Conservation (phyloP, 2,329 filamentous ascomycete species). For the Penicillium janthinellum region DNA sequence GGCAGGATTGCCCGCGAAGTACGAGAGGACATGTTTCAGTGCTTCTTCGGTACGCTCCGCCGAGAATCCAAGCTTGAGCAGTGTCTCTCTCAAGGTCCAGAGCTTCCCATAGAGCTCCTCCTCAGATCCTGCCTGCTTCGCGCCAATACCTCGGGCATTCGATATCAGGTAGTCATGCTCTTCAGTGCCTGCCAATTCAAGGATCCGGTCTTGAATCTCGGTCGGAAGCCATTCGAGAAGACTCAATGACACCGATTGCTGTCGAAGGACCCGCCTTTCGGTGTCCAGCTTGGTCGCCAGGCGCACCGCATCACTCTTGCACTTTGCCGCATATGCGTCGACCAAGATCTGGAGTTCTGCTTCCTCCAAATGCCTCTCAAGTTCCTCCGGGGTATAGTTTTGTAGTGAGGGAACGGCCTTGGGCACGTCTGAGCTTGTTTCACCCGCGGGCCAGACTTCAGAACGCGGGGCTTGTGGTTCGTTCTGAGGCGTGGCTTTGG, state of each 20-base stretch:
- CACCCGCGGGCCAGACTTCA: conserved; percentile 18
- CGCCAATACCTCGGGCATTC: conserved; percentile 27
- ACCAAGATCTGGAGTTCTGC: conserved; percentile 87
- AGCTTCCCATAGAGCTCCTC: conserved; percentile 78
- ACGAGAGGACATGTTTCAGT: conserved; percentile 67
- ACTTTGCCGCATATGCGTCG: conserved; percentile 79
- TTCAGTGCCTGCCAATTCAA: conserved; percentile 60
- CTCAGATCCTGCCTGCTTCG: conserved; percentile 58
- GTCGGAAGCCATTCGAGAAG: conserved; percentile 76
- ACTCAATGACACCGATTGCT: conserved; percentile 74
- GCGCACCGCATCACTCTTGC: conserved; percentile 74
- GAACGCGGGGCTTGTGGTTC: conserved; percentile 30
- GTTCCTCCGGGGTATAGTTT: conserved; percentile 77
- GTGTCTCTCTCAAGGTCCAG: conserved; percentile 79
- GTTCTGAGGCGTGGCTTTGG: conserved; percentile 35
- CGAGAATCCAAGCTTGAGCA: conserved; percentile 70
- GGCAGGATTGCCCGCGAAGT: conserved; percentile 62
- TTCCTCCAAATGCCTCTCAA: conserved; percentile 84
- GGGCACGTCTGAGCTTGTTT: conserved; percentile 18
- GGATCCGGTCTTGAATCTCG: conserved; percentile 75
- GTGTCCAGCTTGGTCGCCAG: conserved; percentile 79
- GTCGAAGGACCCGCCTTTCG: conserved; percentile 77
- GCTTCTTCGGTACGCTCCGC: conserved; percentile 63
- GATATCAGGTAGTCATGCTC: conserved; percentile 41
- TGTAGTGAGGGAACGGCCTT: conserved; percentile 44